A percentile compares a stretch with the other conserved stretches of the same genome.
Conservation (phyloP, 1,284 basidiomycete species). For the Trametes hirsuta region DNA sequence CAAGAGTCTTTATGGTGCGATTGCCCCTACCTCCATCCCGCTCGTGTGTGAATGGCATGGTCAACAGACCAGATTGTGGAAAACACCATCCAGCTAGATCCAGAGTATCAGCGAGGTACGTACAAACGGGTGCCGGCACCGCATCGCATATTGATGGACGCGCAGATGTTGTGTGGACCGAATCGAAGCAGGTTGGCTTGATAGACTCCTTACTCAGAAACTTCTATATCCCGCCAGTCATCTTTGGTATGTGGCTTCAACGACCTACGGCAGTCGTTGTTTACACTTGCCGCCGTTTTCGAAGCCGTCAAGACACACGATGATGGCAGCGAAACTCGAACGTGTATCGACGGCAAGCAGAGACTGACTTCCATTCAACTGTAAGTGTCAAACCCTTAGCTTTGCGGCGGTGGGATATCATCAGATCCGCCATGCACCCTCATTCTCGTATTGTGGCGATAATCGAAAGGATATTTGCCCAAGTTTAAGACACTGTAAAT, state of each 20-base stretch:
- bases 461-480: no score
- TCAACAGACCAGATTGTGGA: slow-evolving; percentile 50
- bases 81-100: slow-evolving; percentile 49
- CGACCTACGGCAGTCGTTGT: neutral
- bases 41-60: neutral
- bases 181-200: slow-evolving; percentile 40
- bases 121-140: neutral
- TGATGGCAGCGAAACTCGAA: slow-evolving; percentile 64
- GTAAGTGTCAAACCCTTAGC: slow-evolving; percentile 39
- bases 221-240: slow-evolving; percentile 58
- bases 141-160: neutral
- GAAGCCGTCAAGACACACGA: slow-evolving; percentile 50
- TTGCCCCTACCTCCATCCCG: neutral
- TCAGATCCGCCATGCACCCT: neutral
- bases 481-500: no score
- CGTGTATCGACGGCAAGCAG: slow-evolving; percentile 81
- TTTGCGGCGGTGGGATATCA: no score
- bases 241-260: slow-evolving; percentile 53
- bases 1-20: slow-evolving; percentile 48
- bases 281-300: neutral
- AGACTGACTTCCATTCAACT: slow-evolving; percentile 71
- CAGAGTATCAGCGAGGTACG: slow-evolving; percentile 56
- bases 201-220: slow-evolving; percentile 48
- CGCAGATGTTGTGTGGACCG: slow-evolving; percentile 60
- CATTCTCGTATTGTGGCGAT: no score